These are phyloP conservation scores for Aquanectria penicillioides DNA, from an alignment of 2,329 filamentous ascomycete species.

Conservation along the genomic window DNA sequence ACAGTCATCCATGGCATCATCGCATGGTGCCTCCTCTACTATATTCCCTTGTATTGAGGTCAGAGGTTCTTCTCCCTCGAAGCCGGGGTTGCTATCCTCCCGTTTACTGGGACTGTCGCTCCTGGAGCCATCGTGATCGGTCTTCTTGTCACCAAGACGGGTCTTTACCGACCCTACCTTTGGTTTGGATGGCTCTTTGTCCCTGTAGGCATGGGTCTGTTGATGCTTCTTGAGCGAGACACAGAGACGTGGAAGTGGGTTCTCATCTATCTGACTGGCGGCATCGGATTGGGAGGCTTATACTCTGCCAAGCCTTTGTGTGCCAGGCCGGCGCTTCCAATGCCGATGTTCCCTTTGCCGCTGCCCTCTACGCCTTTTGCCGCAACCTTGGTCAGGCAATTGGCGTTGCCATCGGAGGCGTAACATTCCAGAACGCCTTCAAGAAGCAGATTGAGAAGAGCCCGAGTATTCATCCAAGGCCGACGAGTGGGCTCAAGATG, in stretches of 20 bases:
- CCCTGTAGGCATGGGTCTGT: slow-evolving; percentile 67
- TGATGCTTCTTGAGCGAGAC: slow-evolving; percentile 58
- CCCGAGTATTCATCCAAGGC: slow-evolving; percentile 54
- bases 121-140: slow-evolving; percentile 67
- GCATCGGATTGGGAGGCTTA: slow-evolving; percentile 70
- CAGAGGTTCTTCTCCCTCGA: slow-evolving; percentile 32
- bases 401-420: slow-evolving; percentile 73
- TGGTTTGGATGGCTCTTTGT: slow-evolving; percentile 71
- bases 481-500: slow-evolving; percentile 64
- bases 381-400: slow-evolving; percentile 70
- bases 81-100: slow-evolving; percentile 62
- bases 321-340: slow-evolving; percentile 62
- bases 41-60: slow-evolving; percentile 35
- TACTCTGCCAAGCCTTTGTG: slow-evolving; percentile 71
- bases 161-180: slow-evolving; percentile 68
- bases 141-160: slow-evolving; percentile 64
- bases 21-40: slow-evolving; percentile 36
- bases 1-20: slow-evolving; percentile 37
- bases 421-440: slow-evolving; percentile 76
- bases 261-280: slow-evolving; percentile 68
- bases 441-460: slow-evolving; percentile 58
- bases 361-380: slow-evolving; percentile 72
- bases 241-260: slow-evolving; percentile 68
- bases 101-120: slow-evolving; percentile 70
- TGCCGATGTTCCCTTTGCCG: slow-evolving; percentile 58